phyloP scores from a whole-genome alignment of 164 flowering plant genomes.

The Sextonia rubra region DNA sequence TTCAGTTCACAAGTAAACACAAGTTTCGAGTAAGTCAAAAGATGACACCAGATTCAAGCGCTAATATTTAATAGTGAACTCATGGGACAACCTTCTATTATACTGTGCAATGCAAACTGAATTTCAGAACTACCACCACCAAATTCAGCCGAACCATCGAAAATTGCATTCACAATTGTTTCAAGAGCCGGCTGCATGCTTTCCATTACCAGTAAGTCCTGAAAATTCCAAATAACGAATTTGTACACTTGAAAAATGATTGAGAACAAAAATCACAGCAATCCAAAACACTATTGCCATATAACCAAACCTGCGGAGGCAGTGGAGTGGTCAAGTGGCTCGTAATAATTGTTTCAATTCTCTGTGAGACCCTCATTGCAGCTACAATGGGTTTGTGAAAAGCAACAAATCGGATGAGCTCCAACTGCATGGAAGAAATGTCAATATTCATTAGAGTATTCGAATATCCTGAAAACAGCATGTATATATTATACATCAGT shows the following conservation, averaged over 20 bases:
- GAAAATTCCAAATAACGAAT: conserved; percentile 8
- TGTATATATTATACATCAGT: too few species aligned
- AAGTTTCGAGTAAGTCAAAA: conserved; percentile 19
- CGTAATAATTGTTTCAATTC: conserved; percentile 46
- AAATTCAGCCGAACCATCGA: conserved; percentile 71
- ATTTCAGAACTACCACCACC: conserved; percentile 47
- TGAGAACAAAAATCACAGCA: neutral
- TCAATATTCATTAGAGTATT: too few species aligned
- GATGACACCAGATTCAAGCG: conserved; percentile 3
- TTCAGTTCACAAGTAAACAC: conserved; percentile 31
- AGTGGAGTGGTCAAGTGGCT: conserved; percentile 33
- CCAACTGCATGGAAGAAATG: conserved; percentile 47
- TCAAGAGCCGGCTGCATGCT: conserved; percentile 85
- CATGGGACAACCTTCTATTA: conserved; percentile 71
- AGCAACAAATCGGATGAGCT: conserved; percentile 64
- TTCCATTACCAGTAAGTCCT: conserved; percentile 74
- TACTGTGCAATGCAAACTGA: conserved; percentile 42
- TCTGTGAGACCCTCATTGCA: conserved; percentile 59
- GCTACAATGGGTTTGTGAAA: conserved; percentile 68
- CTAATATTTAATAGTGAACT: conserved; percentile 10
- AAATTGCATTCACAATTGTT: conserved; percentile 57
- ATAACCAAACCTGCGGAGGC: conserved; percentile 57
- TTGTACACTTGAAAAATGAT: neutral
- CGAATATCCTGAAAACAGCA: too few species aligned
- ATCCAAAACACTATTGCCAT: neutral